A percentile compares a stretch with the other conserved stretches of the same genome.
phyloP scores from a whole-genome alignment of 2,329 filamentous ascomycete genomes.

The Phyllachora maydis region DNA sequence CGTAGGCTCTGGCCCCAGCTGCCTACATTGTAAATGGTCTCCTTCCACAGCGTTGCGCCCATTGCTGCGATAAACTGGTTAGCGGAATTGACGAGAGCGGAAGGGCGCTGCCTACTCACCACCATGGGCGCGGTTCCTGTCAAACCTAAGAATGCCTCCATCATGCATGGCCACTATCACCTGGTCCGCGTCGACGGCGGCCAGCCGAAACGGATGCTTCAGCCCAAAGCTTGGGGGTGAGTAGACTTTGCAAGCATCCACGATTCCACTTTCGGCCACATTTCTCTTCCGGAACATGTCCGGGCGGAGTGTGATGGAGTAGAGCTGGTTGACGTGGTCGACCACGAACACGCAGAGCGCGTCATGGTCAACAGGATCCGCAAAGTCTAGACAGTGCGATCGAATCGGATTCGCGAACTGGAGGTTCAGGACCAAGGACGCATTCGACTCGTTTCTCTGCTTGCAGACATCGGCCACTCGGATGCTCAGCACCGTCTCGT shows the following conservation, averaged over 20 bases:
- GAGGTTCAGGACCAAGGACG: conserved; percentile 57
- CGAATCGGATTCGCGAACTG: conserved; percentile 56
- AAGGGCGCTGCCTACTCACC: too few species aligned
- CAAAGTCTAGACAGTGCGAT: conserved; percentile 60
- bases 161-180: conserved; percentile 67
- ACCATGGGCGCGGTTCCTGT: conserved; percentile 28
- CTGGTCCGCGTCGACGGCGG: conserved; percentile 52
- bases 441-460: conserved; percentile 38
- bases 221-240: conserved; percentile 54
- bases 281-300: conserved; percentile 58
- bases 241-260: conserved; percentile 47
- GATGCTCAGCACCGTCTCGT: conserved; percentile 61
- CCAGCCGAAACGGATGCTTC: conserved; percentile 61
- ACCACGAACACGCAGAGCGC: conserved; percentile 61
- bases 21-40: conserved; percentile 53
- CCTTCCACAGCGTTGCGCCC: conserved; percentile 32
- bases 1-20: conserved; percentile 49
- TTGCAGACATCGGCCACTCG: conserved; percentile 65
- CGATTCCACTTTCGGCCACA: conserved; percentile 50
- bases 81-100: too few species aligned
- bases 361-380: conserved; percentile 62
- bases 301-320: conserved; percentile 63
- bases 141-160: conserved; percentile 53
- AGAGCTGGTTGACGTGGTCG: conserved; percentile 59
- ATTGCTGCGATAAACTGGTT: conserved; percentile 5